These are phyloP conservation scores for Anethum foeniculum DNA, from an alignment of 140 eudicot species.

Conservation along the genomic window DNA sequence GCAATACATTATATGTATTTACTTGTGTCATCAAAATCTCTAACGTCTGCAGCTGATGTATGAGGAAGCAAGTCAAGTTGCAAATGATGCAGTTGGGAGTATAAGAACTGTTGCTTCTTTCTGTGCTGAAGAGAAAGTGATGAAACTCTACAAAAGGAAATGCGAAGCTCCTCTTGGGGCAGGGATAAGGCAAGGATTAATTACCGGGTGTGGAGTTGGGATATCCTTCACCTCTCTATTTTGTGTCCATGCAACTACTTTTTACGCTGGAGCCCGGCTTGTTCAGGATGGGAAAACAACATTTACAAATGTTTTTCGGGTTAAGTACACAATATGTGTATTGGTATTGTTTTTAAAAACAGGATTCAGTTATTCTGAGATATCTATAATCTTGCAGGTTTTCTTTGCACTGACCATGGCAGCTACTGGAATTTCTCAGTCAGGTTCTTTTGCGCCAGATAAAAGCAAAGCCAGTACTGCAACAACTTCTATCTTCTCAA, in stretches of 20 bases:
- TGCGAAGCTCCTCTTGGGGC: slow-evolving; percentile 13
- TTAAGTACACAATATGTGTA: slow-evolving; percentile 7
- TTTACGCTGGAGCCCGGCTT: slow-evolving; percentile 26
- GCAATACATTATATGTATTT: not conserved
- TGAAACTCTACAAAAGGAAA: slow-evolving; percentile 19
- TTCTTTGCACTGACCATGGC: slow-evolving; percentile 24
- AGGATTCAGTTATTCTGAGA: not conserved
- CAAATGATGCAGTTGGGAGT: slow-evolving; percentile 29
- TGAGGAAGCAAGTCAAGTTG: slow-evolving; percentile 33
- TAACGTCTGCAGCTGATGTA: slow-evolving; percentile 18
- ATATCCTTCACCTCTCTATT: slow-evolving; percentile 9
- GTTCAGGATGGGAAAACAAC: slow-evolving; percentile 23
- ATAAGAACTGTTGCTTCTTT: slow-evolving; percentile 33
- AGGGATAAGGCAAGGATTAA: slow-evolving; percentile 19
- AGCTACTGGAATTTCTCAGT: slow-evolving; percentile 15
- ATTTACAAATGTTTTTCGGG: slow-evolving; percentile 18
- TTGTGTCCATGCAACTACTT: slow-evolving; percentile 17
- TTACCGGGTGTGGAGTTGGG: slow-evolving; percentile 19
- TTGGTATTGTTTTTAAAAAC: not conserved
- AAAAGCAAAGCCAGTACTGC: slow-evolving; percentile 23
- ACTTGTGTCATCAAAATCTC: not conserved
- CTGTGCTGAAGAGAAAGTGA: slow-evolving; percentile 23
- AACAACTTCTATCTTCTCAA: slow-evolving; percentile 20
- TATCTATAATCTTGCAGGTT: slow-evolving; percentile 18
- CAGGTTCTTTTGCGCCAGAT: slow-evolving; percentile 17